Evolutionary conservation across 2,329 filamentous ascomycete genomes (phyloP), one percentile per base, ranked within the genome.

Genomic region (Chaetomium strumarium): DNA sequence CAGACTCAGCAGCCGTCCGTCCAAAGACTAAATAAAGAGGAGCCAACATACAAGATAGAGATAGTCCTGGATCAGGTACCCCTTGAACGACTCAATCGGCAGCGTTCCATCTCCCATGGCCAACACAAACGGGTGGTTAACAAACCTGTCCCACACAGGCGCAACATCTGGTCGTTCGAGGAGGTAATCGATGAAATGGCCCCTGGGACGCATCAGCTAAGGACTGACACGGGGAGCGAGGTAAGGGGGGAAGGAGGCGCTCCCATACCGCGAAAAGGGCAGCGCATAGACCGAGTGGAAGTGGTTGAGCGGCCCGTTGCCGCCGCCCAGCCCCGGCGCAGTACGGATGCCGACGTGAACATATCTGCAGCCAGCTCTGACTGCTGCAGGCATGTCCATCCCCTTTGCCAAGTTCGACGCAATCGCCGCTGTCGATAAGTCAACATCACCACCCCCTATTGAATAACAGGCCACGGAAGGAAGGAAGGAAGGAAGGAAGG

Each of bases 21-120:
- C 4, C 8, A 20, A 2, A 8, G 13, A 31, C 1, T 11, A 13
- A 37, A 5, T 0, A 9, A 16, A 12, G 1, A 9, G 11, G 11
- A n/a, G 14, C 11, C 16, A 14, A 64, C 76, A 39, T 62, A 93
- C 87, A 40, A 96, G 72, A 64, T 93, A 97, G 5, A 96, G 75
- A 63, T 96, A 96, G 64, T 97, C 92, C 63, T 97, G 92, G 10
- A 93, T 78, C 51, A 97, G 81, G 66, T 96, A 97, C 37, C 86
- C 79, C 67, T 90, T 93, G 75, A 96, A 97, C 0, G 83, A 85
- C 40, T 86, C 80, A 1, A 86, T 61, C 0, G 88, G 85, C 17
- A 97, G 73, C 8, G 80, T 85, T 0, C 90, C 90, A 53, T 85
- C 76, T 0, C 86, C 90, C 64, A 97, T 75, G 13, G 79, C 80